Base-by-base conservation (phyloP, 2,329 filamentous ascomycete genomes). In the Pseudocercospora pini-densiflorae region DNA sequence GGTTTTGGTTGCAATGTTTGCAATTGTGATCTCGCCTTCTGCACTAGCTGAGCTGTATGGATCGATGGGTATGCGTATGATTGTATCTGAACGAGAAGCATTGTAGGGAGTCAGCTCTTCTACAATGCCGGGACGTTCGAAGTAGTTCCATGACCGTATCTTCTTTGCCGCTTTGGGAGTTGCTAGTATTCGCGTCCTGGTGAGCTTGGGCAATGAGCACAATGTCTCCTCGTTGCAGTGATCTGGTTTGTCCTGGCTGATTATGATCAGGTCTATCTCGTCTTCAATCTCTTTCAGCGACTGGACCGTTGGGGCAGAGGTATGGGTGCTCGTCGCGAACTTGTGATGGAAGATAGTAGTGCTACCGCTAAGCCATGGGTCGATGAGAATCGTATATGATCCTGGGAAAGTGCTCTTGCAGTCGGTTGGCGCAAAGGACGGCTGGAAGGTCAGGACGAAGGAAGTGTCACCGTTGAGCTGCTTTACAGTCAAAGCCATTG, bases 181-280 rank as follows among this genome's bases (percentile, higher is more conserved):
- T 16, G 89, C 89, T 4, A 92, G 81, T 57, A 93, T 89, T n/a
- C 85, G 80, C 1, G 88, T 88, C 70, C 83, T 85, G 49, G 82
- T 83, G 27, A 82, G 79, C 14, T 80, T 76, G 0, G 87, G 84
- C 5, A 93, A 82, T 69, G 90, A 87, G 43, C 87, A 86, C 14
- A 93, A 81, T 0, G 90, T 92, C 40, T 86, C 83, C 77, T 89
- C 85, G 73, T 92, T 87, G 77, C 90, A 92, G 74, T 92, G 90
- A 73, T 92, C 90, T 16, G 86, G 86, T 74, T 88, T 89, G 71
- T 85, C 83, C 72, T 89, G 87, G 5, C 85, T 87, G 65, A 89
- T 82, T 58, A 89, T 77, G 33, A 89, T 83, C 16, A 89, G 70
- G 69, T 89, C 85, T 3, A 86, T 84, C 55, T 79, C 76, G 58